Percentiles rank a stretch among this genome's conserved stretches.
Conservation (phyloP, 441 rosid genomes). For the Eruca vesicaria region DNA sequence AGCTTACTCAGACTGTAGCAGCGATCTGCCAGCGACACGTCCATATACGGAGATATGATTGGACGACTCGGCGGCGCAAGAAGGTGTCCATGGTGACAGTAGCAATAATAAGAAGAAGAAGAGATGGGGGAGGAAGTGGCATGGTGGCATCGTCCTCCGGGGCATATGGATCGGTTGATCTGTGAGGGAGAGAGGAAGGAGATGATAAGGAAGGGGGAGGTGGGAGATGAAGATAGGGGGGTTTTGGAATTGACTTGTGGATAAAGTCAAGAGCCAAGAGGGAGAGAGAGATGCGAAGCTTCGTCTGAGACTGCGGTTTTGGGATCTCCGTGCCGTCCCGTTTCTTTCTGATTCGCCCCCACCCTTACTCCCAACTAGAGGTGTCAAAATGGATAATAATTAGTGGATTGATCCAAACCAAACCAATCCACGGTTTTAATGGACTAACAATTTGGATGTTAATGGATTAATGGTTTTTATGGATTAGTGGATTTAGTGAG, state of each 20-base stretch:
- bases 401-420: too few relatives aligned
- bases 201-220: neutral
- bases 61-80: neutral
- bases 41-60: conserved; percentile 8
- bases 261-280: neutral
- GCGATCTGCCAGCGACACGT: conserved; percentile 47
- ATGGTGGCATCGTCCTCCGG: conserved; percentile 8
- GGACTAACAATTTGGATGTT: too few relatives aligned
- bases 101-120: conserved; percentile 17
- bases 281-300: conserved; percentile 39
- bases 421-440: too few relatives aligned
- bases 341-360: conserved; percentile 1
- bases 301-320: conserved; percentile 35
- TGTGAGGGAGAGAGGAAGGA: neutral
- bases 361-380: neutral
- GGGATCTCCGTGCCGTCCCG: conserved; percentile 36
- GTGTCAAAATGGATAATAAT: too few relatives aligned
- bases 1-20: conserved; percentile 47
- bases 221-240: neutral
- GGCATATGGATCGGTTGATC: conserved; percentile 5
- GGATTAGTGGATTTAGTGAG: too few relatives aligned
- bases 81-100: too few relatives aligned
- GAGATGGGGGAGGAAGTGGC: conserved; percentile 22
- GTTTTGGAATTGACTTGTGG: neutral
- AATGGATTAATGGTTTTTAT: too few relatives aligned